Conservation (phyloP, 1,284 basidiomycete genomes). For the Tremellales sp. region DNA sequence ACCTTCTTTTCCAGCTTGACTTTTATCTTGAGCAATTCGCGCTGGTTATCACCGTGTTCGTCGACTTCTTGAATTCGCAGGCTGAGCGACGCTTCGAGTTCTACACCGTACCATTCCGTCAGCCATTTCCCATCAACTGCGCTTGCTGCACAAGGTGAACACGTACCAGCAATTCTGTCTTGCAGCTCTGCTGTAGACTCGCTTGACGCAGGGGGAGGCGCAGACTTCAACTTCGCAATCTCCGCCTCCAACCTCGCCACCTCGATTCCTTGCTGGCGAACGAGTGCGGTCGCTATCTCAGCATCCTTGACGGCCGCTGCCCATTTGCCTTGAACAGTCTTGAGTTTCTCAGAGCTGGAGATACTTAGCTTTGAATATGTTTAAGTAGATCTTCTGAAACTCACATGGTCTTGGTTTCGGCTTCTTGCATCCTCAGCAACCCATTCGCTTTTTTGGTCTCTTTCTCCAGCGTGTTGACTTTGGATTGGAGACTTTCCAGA, state of each 20-base stretch:
- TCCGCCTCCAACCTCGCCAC: constrained; percentile 7
- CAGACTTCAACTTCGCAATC: constrained; percentile 3
- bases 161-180: constrained; percentile 24
- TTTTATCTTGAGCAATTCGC: constrained; percentile 30
- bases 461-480: constrained; percentile 3
- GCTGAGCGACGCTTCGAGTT: constrained; percentile 27
- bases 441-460: constrained; percentile 1
- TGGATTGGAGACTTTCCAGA: not conserved
- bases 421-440: constrained; percentile 2
- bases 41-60: constrained; percentile 32
- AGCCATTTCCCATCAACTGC: not conserved
- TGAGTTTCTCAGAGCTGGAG: constrained; percentile 3
- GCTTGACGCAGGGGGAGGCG: constrained; percentile 1
- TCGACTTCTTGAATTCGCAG: constrained; percentile 36
- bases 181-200: constrained; percentile 6
- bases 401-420: constrained; percentile 1
- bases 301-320: not conserved
- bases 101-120: constrained; percentile 9
- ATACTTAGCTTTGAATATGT: not conserved
- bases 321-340: not conserved
- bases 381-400: not conserved
- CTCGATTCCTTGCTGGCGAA: constrained; percentile 5
- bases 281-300: not conserved
- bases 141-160: not conserved
- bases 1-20: constrained; percentile 36